Evolutionary conservation across 768 basidiomycete species (phyloP).

Genomic region (Pleurotus djamor): DNA sequence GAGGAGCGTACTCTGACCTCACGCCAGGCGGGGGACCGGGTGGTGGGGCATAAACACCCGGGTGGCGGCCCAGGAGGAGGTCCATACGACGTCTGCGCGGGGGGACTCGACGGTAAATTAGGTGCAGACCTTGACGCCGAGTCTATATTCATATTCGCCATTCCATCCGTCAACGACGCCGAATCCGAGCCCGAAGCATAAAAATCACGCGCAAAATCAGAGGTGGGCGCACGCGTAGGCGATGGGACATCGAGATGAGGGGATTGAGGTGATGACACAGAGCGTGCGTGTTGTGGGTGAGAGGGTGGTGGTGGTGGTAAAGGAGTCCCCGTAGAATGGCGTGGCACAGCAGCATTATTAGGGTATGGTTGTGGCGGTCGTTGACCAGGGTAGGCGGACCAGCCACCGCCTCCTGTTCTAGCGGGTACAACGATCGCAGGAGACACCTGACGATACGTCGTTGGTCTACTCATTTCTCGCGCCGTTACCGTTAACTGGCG

Average conservation of each 20-base stretch:
- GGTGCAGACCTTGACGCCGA: background rate
- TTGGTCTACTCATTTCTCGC: background rate
- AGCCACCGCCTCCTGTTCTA: background rate
- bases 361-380: background rate
- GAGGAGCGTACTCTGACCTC: background rate
- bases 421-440: background rate
- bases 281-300: background rate
- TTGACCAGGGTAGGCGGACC: constrained; percentile 3
- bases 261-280: constrained; percentile 2
- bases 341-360: background rate
- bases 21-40: constrained; percentile 18
- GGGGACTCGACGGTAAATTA: background rate
- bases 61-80: constrained; percentile 7
- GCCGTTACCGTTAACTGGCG: background rate
- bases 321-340: background rate
- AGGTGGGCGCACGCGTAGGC: constrained; percentile 17
- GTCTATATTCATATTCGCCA: background rate
- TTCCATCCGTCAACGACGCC: background rate
- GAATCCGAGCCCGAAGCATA: constrained; percentile 43
- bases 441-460: constrained; percentile 1
- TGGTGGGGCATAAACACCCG: constrained; percentile 26
- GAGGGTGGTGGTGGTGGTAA: background rate
- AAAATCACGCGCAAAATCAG: constrained; percentile 65
- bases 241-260: background rate
- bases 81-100: background rate